phyloP scores from a whole-genome alignment of 345 rosid species.

The Eutrema yunnanense region DNA sequence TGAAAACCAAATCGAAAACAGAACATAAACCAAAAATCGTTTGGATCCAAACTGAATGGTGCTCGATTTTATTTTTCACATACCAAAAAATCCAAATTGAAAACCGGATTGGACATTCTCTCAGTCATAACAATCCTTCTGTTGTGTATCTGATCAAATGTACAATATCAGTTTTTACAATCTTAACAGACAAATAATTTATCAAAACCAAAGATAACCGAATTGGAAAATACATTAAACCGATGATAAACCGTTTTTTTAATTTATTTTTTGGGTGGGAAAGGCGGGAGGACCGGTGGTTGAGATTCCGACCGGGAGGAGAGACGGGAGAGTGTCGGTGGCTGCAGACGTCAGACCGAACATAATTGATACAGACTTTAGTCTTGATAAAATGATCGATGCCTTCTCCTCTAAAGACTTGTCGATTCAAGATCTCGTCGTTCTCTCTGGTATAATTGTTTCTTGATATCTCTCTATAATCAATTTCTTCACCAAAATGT shows the following conservation, averaged over 20 bases:
- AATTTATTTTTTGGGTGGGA: neutral
- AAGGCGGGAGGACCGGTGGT: slow-evolving; percentile 63
- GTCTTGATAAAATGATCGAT: slow-evolving; percentile 49
- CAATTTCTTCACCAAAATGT: neutral
- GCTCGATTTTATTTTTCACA: too few species aligned
- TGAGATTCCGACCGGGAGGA: slow-evolving; percentile 60
- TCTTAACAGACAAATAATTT: neutral
- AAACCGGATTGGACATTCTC: too few species aligned
- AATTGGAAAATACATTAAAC: neutral
- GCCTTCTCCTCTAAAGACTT: slow-evolving; percentile 58
- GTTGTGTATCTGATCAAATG: neutral
- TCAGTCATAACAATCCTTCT: neutral
- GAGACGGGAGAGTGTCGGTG: slow-evolving; percentile 51
- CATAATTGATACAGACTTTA: slow-evolving; percentile 56
- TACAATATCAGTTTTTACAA: neutral
- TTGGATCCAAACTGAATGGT: too few species aligned
- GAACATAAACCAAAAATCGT: too few species aligned
- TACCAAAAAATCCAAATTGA: too few species aligned
- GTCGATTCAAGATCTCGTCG: slow-evolving; percentile 51
- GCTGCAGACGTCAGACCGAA: slow-evolving; percentile 57
- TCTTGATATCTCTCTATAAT: neutral
- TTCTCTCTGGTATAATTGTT: slow-evolving; percentile 47
- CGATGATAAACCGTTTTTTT: neutral
- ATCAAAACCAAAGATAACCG: neutral
- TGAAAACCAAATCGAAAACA: too few species aligned